A percentile compares a stretch with the other conserved stretches of the same genome.
These are phyloP conservation scores for Stagonosporopsis tanaceti DNA, from an alignment of 2,329 filamentous ascomycete species.

Conservation along the genomic window DNA sequence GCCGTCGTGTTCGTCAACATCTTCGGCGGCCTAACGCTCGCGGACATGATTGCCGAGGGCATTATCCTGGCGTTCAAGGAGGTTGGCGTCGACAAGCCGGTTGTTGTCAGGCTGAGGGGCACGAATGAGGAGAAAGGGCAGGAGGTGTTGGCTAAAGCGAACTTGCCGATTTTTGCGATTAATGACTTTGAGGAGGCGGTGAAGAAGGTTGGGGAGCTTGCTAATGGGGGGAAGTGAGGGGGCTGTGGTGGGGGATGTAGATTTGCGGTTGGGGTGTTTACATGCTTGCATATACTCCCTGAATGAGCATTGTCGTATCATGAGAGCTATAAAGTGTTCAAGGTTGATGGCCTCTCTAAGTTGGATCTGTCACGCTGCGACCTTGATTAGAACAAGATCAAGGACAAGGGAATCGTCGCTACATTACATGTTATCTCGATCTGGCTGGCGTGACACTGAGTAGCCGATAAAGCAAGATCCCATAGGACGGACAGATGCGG, in stretches of 20 bases:
- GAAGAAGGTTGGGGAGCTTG: slow-evolving; percentile 44
- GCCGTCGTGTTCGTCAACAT: slow-evolving; percentile 77
- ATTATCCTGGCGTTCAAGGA: slow-evolving; percentile 77
- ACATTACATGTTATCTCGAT: not conserved
- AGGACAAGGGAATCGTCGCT: too few relatives aligned
- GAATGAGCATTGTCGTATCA: not conserved
- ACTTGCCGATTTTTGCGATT: slow-evolving; percentile 72
- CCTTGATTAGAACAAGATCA: too few relatives aligned
- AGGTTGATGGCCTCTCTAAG: not conserved
- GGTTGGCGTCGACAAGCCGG: slow-evolving; percentile 68
- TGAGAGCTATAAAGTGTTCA: not conserved
- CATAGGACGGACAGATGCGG: too few relatives aligned
- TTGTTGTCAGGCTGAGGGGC: slow-evolving; percentile 79
- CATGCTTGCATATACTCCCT: not conserved
- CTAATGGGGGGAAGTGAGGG: slow-evolving; percentile 19
- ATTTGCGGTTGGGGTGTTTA: not conserved
- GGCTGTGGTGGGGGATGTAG: not conserved
- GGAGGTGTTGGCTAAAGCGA: slow-evolving; percentile 72
- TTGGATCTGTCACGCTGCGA: not conserved
- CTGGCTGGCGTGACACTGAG: not conserved
- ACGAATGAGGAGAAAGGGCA: slow-evolving; percentile 77
- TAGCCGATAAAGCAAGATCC: not conserved
- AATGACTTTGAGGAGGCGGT: slow-evolving; percentile 77
- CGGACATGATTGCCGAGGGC: slow-evolving; percentile 82
- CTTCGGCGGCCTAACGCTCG: slow-evolving; percentile 74